Evolutionary conservation across 78 protist genomes (phyloP), one percentile per base, ranked within the genome.

Genomic region (Mastigamoeba balamuthi): DNA sequence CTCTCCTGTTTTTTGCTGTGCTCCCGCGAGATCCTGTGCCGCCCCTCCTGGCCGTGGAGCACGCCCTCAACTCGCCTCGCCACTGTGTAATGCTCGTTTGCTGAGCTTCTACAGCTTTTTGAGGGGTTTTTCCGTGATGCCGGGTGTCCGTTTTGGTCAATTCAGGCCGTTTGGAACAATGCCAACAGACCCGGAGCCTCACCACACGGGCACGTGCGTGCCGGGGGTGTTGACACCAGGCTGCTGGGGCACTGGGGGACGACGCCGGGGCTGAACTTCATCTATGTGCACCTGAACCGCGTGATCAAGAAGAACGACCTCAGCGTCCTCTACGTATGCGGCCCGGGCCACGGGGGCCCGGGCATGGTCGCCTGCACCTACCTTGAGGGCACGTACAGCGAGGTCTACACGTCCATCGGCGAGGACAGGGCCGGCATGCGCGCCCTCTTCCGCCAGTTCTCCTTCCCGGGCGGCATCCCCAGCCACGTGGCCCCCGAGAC

Each of bases 391-490:
- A 9, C 35, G 28, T 27, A 35, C 38, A 27, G 17, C 1, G 29
- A 71, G 67, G 40, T 25, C 53, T 71, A 71, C 64, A 30, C 75
- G 27, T 8, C 1, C 9, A 5, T 71, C 42, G 33, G 43, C 25
- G 4, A 30, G 27, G 52, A 71, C 29, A 4, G 0, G 5, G 75
- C 38, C 7, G 75, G 75, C 1, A 35, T 71, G 35, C 0, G 3
- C 27, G 17, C 0, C 6, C 75, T 74, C 78, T 48, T 74, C 70
- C 25, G 33, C 7, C 78, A 74, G 9, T 74, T 74, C 53, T 74
- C 78, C 25, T 65, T n/a, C 7, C 78, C 78, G 25, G 69, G 78
- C 27, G 78, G 78, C 27, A 74, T 74, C n/a, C 74, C 74, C 36
- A 30, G 44, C 9, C 78, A 74, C 78, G 52, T 29, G 7, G 25